Evolutionary conservation across 805 yeast genomes (phyloP).

Genomic region (Saccharomycopsis microspora): DNA sequence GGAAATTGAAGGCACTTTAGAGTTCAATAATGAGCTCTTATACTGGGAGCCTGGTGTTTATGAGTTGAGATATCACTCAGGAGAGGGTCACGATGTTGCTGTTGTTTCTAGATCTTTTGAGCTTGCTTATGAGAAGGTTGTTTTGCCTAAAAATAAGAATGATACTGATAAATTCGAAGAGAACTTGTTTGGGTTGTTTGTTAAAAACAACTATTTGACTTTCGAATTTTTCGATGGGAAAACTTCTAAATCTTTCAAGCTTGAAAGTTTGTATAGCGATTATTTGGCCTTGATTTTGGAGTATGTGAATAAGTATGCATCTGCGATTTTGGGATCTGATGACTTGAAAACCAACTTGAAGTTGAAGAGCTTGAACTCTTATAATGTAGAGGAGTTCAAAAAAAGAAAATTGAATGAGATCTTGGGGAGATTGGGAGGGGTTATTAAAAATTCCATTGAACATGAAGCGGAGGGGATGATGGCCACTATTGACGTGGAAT

Average conservation of each 20-base stretch:
- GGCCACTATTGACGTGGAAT: slow-evolving; percentile 22
- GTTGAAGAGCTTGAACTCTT: slow-evolving; percentile 12
- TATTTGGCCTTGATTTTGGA: slow-evolving; percentile 5
- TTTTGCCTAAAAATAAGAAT: slow-evolving; percentile 18
- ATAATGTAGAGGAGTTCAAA: slow-evolving; percentile 14
- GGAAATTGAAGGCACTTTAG: slow-evolving; percentile 32
- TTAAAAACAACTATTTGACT: slow-evolving; percentile 5
- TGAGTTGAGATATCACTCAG: slow-evolving; percentile 63
- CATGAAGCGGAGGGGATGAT: not conserved
- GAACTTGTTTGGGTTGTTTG: slow-evolving; percentile 7
- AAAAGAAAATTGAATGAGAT: slow-evolving; percentile 6
- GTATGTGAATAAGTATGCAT: slow-evolving; percentile 10
- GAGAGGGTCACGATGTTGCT: slow-evolving; percentile 59
- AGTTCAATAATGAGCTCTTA: slow-evolving; percentile 36
- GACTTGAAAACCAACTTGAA: slow-evolving; percentile 12
- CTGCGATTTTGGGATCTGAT: not conserved
- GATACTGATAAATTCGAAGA: slow-evolving; percentile 9
- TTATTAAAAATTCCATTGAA: slow-evolving; percentile 25
- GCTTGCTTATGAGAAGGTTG: slow-evolving; percentile 30
- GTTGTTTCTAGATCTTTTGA: slow-evolving; percentile 57
- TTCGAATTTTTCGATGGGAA: slow-evolving; percentile 1
- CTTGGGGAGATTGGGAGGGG: slow-evolving; percentile 11
- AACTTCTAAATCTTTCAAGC: not conserved
- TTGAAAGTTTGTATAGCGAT: slow-evolving; percentile 2
- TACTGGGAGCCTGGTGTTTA: slow-evolving; percentile 61